Conservation (phyloP, 768 basidiomycete species). For the Tricholomella constricta region DNA sequence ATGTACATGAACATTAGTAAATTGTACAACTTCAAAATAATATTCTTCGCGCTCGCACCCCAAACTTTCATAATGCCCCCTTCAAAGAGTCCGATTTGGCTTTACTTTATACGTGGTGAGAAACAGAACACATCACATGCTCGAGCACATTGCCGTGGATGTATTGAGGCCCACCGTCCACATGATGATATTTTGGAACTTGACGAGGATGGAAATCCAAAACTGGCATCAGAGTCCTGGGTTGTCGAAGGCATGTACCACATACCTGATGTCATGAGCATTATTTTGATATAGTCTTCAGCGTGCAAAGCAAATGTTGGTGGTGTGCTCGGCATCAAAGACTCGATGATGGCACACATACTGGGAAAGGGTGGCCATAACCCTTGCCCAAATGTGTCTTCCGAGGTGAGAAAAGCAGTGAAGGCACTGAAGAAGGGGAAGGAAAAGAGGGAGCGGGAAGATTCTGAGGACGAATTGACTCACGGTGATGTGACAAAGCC, state of each 20-base stretch:
- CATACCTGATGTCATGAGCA: neutral
- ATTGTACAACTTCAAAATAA: neutral
- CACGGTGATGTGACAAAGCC: constrained; percentile 5
- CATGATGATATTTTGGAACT: neutral
- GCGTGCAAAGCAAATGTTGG: constrained; percentile 20
- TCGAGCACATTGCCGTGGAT: constrained; percentile 2
- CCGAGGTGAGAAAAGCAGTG: constrained; percentile 14
- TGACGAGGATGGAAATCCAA: neutral
- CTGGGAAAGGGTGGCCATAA: constrained; percentile 17
- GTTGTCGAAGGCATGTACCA: neutral
- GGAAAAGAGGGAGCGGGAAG: neutral
- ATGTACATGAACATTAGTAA: neutral
- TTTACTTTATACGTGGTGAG: neutral
- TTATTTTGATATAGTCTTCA: neutral
- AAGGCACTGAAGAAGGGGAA: constrained; percentile 12
- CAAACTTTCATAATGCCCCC: neutral
- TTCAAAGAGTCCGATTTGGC: neutral
- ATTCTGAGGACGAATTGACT: constrained; percentile 6
- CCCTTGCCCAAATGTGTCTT: constrained; percentile 19
- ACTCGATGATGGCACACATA: constrained; percentile 27
- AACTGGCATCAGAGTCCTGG: neutral
- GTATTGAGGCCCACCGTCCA: neutral
- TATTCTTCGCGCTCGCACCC: neutral
- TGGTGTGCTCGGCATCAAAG: constrained; percentile 22
- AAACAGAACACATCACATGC: constrained; percentile 9